A percentile compares a stretch with the other conserved stretches of the same genome.
phyloP scores from a whole-genome alignment of 345 rosid species.

The Bruguiera sexangula region DNA sequence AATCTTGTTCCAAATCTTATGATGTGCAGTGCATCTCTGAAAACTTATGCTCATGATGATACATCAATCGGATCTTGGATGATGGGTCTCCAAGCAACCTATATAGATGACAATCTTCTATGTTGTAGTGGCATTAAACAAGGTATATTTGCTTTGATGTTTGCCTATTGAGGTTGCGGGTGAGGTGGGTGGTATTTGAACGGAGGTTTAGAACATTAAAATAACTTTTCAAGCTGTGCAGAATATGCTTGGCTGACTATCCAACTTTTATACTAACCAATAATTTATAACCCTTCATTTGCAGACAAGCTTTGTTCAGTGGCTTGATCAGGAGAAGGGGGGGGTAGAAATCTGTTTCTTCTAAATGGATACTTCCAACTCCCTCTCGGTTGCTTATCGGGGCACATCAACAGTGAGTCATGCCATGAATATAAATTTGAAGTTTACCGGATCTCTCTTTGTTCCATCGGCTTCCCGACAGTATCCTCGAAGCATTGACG shows the following conservation, averaged over 20 bases:
- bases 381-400: background rate
- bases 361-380: background rate
- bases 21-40: slow-evolving; percentile 77
- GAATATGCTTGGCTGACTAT: too few relatives aligned
- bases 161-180: too few relatives aligned
- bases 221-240: too few relatives aligned
- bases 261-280: background rate
- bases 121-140: slow-evolving; percentile 85
- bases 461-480: background rate
- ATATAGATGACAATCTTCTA: slow-evolving; percentile 82
- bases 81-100: slow-evolving; percentile 87
- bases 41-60: slow-evolving; percentile 84
- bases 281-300: background rate
- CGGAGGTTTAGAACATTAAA: too few relatives aligned
- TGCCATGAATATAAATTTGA: background rate
- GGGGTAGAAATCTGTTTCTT: background rate
- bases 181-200: too few relatives aligned
- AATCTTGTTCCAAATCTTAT: background rate
- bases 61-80: slow-evolving; percentile 90
- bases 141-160: slow-evolving; percentile 47
- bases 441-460: background rate
- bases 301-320: slow-evolving; percentile 32
- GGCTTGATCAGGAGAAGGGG: slow-evolving; percentile 9
- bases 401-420: background rate
- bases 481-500: background rate